Evolutionary conservation across 2,329 filamentous ascomycete genomes (phyloP).

Genomic region (Apiospora hydei): DNA sequence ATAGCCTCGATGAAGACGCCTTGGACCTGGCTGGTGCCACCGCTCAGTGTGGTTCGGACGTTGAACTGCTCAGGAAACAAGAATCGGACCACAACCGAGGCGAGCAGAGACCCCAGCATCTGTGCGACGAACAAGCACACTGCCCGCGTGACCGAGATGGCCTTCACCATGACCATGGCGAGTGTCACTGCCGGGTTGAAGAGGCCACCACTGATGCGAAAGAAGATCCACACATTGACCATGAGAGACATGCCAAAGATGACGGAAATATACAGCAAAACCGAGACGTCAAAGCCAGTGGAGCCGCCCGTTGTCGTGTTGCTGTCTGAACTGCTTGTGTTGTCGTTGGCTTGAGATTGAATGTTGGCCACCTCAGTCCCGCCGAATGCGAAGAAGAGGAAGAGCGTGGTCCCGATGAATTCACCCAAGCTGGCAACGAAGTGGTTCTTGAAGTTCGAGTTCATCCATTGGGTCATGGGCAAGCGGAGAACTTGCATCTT

Average conservation of each 20-base stretch:
- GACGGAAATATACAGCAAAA: constrained; percentile 43
- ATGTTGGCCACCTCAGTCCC: constrained; percentile 51
- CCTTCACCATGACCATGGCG: constrained; percentile 31
- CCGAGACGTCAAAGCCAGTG: constrained; percentile 31
- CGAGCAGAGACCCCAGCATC: constrained; percentile 33
- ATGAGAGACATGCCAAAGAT: constrained; percentile 45
- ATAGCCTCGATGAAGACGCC: constrained; percentile 64
- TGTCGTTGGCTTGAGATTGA: constrained; percentile 29
- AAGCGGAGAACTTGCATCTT: constrained; percentile 52
- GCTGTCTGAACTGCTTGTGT: constrained; percentile 24
- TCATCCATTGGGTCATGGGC: constrained; percentile 55
- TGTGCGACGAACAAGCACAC: constrained; percentile 30
- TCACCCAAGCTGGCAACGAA: constrained; percentile 47
- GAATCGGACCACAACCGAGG: constrained; percentile 44
- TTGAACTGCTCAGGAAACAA: constrained; percentile 56
- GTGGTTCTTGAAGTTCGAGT: constrained; percentile 54
- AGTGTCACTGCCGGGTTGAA: constrained; percentile 35
- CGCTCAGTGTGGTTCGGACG: constrained; percentile 54
- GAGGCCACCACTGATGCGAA: constrained; percentile 42
- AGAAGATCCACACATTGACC: constrained; percentile 50
- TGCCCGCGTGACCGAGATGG: constrained; percentile 26
- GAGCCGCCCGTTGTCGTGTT: constrained; percentile 31
- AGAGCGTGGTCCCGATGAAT: constrained; percentile 51
- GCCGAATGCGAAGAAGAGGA: constrained; percentile 53
- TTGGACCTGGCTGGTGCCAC: constrained; percentile 51